Evolutionary conservation across 768 basidiomycete species (phyloP).

Genomic region (Gautieria morchelliformis): DNA sequence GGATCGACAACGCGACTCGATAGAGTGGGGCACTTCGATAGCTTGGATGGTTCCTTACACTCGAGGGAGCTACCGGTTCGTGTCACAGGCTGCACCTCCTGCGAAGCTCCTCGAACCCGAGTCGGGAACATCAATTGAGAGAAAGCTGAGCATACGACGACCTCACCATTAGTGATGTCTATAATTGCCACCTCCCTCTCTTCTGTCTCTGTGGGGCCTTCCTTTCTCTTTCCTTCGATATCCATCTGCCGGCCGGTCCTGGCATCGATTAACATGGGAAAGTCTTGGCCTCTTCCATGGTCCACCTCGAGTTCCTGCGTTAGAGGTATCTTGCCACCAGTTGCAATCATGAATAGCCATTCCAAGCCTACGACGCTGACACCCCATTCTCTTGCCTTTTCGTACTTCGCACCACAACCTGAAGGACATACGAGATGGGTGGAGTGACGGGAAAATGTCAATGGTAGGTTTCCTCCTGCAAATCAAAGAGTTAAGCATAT

Average conservation of each 20-base stretch:
- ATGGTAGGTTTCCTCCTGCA: constrained; percentile 44
- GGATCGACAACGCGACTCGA: no score
- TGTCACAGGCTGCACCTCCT: background rate
- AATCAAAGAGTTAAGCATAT: background rate
- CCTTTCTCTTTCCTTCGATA: constrained; percentile 26
- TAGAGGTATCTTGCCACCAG: constrained; percentile 37
- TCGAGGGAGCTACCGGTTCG: background rate
- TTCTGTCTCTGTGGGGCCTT: constrained; percentile 12
- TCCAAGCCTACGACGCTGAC: constrained; percentile 59
- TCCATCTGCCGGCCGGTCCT: constrained; percentile 9
- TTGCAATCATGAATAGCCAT: constrained; percentile 60
- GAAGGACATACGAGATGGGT: constrained; percentile 80
- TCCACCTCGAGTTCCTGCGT: constrained; percentile 25
- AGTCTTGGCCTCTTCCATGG: background rate
- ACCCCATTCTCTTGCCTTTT: constrained; percentile 72
- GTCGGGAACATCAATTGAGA: constrained; percentile 4
- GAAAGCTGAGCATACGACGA: background rate
- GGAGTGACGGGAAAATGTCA: constrained; percentile 52
- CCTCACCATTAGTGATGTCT: constrained; percentile 36
- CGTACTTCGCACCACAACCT: constrained; percentile 60
- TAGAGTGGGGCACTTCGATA: background rate
- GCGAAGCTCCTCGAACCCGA: background rate
- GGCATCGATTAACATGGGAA: background rate
- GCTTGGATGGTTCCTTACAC: background rate
- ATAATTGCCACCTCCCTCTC: constrained; percentile 19